phyloP scores from a whole-genome alignment of 192 early-diverging fungal genomes.

The Dissophora globulifera region DNA sequence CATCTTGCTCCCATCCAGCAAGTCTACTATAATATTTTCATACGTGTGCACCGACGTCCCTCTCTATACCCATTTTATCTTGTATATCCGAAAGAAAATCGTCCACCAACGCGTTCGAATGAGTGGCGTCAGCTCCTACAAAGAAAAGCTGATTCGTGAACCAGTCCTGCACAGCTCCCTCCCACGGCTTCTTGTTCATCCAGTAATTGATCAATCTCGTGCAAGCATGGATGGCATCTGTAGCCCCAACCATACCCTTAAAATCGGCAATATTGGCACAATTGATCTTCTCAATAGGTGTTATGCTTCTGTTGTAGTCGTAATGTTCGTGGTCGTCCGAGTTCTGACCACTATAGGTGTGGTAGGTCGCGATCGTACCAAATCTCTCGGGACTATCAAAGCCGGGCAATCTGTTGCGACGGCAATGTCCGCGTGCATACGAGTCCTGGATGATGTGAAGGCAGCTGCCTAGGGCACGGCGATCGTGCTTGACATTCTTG shows the following conservation, averaged over 20 bases:
- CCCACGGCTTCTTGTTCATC: neutral
- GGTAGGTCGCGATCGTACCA: neutral
- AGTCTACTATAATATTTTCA: too few species aligned
- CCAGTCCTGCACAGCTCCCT: neutral
- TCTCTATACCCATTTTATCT: too few species aligned
- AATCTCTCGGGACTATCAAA: neutral
- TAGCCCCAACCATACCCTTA: neutral
- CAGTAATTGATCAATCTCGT: conserved; percentile 6
- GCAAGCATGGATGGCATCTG: neutral
- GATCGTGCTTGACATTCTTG: conserved; percentile 1
- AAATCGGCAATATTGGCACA: neutral
- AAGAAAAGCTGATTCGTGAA: neutral
- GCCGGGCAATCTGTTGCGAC: neutral
- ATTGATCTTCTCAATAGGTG: neutral
- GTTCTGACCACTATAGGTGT: conserved; percentile 3
- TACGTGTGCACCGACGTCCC: too few species aligned
- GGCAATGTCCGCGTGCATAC: conserved; percentile 6
- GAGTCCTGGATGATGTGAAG: conserved; percentile 4
- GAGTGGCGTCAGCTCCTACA: neutral
- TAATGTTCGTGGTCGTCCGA: neutral
- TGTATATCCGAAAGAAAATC: too few species aligned
- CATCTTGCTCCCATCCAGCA: too few species aligned
- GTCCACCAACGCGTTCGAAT: too few species aligned
- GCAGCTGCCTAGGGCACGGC: neutral
- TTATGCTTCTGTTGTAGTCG: conserved; percentile 1